A percentile compares a stretch with the other conserved stretches of the same genome.
phyloP scores from a whole-genome alignment of 352 stramenopile species.

The Pythium sp. region DNA sequence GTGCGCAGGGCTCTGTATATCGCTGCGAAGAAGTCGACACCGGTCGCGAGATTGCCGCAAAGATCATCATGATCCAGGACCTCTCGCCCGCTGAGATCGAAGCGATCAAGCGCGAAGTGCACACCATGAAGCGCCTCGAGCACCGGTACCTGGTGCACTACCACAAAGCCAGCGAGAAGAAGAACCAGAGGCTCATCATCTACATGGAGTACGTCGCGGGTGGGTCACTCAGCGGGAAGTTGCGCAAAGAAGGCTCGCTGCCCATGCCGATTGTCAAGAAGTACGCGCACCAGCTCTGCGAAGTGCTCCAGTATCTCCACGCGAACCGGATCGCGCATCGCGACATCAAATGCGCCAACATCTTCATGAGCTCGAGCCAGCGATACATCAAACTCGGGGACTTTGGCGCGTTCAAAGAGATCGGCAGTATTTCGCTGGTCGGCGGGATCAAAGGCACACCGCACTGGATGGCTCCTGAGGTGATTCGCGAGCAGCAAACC shows the following conservation, averaged over 20 bases:
- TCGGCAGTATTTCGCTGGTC: slow-evolving; percentile 63
- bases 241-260: slow-evolving; percentile 54
- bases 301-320: slow-evolving; percentile 86
- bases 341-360: slow-evolving; percentile 87
- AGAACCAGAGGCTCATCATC: slow-evolving; percentile 60
- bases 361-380: slow-evolving; percentile 45
- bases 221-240: slow-evolving; percentile 59
- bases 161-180: slow-evolving; percentile 59
- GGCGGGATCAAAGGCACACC: slow-evolving; percentile 86
- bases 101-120: slow-evolving; percentile 60
- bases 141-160: slow-evolving; percentile 68
- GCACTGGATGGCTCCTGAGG: slow-evolving; percentile 91
- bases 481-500: slow-evolving; percentile 67
- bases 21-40: slow-evolving; percentile 57
- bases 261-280: slow-evolving; percentile 37
- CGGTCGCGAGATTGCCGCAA: slow-evolving; percentile 55
- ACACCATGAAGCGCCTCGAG: slow-evolving; percentile 60
- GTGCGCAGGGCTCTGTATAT: slow-evolving; percentile 70
- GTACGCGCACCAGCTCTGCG: slow-evolving; percentile 83
- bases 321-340: slow-evolving; percentile 85
- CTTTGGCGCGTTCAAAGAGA: slow-evolving; percentile 77
- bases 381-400: slow-evolving; percentile 67
- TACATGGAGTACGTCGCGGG: slow-evolving; percentile 88
- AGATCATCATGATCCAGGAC: slow-evolving; percentile 64
- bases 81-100: slow-evolving; percentile 47